Percentiles rank a stretch among this genome's conserved stretches.
Evolutionary conservation across 192 early-diverging fungal genomes (phyloP).

Genomic region (Podila epigama): DNA sequence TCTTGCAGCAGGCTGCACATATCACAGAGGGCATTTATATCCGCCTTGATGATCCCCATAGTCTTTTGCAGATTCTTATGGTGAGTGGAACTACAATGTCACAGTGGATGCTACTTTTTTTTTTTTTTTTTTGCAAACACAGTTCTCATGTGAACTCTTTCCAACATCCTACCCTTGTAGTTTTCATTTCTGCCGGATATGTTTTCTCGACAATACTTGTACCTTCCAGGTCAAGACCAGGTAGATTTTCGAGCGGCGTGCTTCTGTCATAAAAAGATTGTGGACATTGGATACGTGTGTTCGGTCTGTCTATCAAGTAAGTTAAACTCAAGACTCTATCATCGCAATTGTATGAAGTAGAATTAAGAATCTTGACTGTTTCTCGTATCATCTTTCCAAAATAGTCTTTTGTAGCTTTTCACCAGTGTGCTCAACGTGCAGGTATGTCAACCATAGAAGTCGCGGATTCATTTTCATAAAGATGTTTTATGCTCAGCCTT

Average conservation of each 20-base stretch:
- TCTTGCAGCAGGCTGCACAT: conserved; percentile 91
- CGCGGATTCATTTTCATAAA: not conserved
- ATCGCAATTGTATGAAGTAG: too few relatives aligned
- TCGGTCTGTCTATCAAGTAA: conserved; percentile 96
- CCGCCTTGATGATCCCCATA: conserved; percentile 68
- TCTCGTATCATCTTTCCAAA: too few relatives aligned
- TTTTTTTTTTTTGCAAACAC: not conserved
- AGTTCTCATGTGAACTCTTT: not conserved
- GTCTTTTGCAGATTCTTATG: conserved; percentile 89
- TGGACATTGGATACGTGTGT: conserved; percentile 97
- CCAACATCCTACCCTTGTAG: conserved; percentile 40
- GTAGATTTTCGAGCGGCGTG: conserved; percentile 96
- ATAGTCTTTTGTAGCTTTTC: conserved; percentile 74
- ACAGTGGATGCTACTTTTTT: not conserved
- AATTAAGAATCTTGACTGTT: too few relatives aligned
- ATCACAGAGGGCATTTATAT: conserved; percentile 90
- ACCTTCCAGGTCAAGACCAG: conserved; percentile 76
- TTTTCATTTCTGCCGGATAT: conserved; percentile 84
- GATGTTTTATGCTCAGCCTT: not conserved
- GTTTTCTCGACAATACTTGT: conserved; percentile 74
- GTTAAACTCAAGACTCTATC: conserved; percentile 9
- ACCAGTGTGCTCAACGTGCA: conserved; percentile 82
- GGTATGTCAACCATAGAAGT: conserved; percentile 33
- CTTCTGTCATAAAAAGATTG: conserved; percentile 95
- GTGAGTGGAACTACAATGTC: too few relatives aligned